Conservation (phyloP, 495 filamentous ascomycete genomes). For the Xylaria cubensis region DNA sequence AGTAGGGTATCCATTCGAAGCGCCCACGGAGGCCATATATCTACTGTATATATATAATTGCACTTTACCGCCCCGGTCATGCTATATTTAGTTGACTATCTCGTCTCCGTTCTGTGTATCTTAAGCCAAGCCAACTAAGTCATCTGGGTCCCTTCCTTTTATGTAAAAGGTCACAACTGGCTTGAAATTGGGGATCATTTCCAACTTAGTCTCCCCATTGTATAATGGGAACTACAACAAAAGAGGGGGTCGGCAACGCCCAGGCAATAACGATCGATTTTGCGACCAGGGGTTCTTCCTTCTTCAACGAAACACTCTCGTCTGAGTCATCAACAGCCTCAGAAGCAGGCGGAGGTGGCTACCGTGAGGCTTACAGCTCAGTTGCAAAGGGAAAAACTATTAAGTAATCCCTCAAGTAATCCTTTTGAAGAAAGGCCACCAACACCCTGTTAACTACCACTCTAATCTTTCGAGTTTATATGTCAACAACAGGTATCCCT, state of each 20-base stretch:
- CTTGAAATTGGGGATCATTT: not conserved
- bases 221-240: not conserved
- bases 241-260: not conserved
- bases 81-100: not conserved
- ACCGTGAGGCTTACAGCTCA: not conserved
- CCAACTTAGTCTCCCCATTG: not conserved
- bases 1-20: not conserved
- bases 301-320: not conserved
- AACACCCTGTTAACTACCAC: not conserved
- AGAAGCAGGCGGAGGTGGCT: not conserved
- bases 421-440: not conserved
- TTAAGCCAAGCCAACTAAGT: not conserved
- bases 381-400: not conserved
- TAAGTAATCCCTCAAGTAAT: not conserved
- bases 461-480: not conserved
- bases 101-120: not conserved
- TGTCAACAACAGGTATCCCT: not conserved
- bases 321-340: not conserved
- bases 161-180: not conserved
- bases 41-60: not conserved
- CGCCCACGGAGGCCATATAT: not conserved
- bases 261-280: not conserved
- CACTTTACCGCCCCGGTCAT: not conserved
- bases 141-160: not conserved
- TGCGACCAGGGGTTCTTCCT: not conserved